Conservation (phyloP, 2,329 filamentous ascomycete genomes). For the Pezicula carpinea region DNA sequence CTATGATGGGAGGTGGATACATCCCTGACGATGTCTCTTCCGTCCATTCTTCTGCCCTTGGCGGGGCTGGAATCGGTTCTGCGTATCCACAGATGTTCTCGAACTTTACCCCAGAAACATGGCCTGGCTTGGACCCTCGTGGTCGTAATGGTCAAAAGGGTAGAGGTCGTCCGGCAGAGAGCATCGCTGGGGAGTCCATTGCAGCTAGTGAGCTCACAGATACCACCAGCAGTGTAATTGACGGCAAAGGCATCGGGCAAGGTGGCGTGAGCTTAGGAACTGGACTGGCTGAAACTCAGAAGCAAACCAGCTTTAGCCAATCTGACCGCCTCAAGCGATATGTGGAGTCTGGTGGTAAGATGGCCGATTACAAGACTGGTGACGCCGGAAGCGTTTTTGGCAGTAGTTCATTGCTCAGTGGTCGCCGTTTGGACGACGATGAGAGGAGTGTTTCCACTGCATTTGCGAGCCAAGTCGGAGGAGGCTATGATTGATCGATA, state of each 20-base stretch:
- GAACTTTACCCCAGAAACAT: slow-evolving; percentile 77
- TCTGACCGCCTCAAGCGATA: slow-evolving; percentile 92
- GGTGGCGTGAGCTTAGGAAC: slow-evolving; percentile 83
- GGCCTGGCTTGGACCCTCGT: slow-evolving; percentile 72
- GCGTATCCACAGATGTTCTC: slow-evolving; percentile 96
- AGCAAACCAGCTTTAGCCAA: slow-evolving; percentile 71
- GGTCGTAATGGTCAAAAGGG: slow-evolving; percentile 64
- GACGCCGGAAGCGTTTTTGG: slow-evolving; percentile 64
- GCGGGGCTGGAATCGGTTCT: slow-evolving; percentile 71
- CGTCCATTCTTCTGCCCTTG: slow-evolving; percentile 86
- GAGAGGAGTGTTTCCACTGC: slow-evolving; percentile 94
- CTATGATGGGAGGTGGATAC: slow-evolving; percentile 72
- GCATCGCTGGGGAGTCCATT: slow-evolving; percentile 86
- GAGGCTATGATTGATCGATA: slow-evolving; percentile 32
- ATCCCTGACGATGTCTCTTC: slow-evolving; percentile 97
- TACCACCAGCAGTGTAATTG: slow-evolving; percentile 71
- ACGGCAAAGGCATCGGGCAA: slow-evolving; percentile 69
- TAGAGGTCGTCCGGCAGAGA: slow-evolving; percentile 65
- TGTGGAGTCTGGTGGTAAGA: slow-evolving; percentile 77
- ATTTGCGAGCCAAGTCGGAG: slow-evolving; percentile 89
- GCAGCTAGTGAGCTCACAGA: slow-evolving; percentile 89
- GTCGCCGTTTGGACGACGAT: slow-evolving; percentile 70
- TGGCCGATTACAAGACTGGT: slow-evolving; percentile 46
- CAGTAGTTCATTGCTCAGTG: slow-evolving; percentile 43
- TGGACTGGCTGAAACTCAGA: slow-evolving; percentile 70